Percentiles rank a stretch among this genome's conserved stretches.
phyloP scores from a whole-genome alignment of 2,329 filamentous ascomycete species.

The Phaeosphaeria sp. region DNA sequence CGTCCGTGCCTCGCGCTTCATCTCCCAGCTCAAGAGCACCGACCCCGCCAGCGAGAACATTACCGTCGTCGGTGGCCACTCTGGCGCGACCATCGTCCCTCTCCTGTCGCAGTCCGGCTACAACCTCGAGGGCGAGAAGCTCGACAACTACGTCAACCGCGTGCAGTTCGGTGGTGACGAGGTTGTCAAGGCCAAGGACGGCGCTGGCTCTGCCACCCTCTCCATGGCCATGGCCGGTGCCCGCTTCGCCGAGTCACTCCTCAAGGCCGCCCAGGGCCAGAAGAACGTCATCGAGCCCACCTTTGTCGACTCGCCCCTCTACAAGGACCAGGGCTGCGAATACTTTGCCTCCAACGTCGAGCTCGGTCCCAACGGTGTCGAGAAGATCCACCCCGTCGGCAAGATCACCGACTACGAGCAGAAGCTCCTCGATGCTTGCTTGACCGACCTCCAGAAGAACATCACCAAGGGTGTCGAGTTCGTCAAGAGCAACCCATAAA shows the following conservation, averaged over 20 bases:
- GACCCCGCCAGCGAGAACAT: conserved; percentile 94
- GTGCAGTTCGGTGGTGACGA: conserved; percentile 99
- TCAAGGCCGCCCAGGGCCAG: conserved; percentile 91
- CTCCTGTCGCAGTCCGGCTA: conserved; percentile 94
- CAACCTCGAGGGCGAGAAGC: conserved; percentile 79
- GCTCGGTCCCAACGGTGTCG: conserved; percentile 94
- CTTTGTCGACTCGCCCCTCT: conserved; percentile 95
- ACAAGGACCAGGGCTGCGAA: conserved; percentile 96
- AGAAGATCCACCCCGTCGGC: conserved; percentile 90
- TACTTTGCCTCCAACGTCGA: conserved; percentile 97
- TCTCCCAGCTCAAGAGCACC: conserved; percentile 89
- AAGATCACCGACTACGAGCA: conserved; percentile 85
- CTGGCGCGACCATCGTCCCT: conserved; percentile 96
- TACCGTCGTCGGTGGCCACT: conserved; percentile 96
- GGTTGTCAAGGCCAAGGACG: conserved; percentile 99
- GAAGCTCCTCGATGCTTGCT: conserved; percentile 84
- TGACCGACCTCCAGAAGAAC: conserved; percentile 88
- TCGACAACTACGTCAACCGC: conserved; percentile 82
- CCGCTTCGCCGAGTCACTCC: conserved; percentile 85
- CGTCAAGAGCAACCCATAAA: conserved; percentile 63
- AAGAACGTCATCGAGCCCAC: conserved; percentile 95
- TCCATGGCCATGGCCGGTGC: conserved; percentile 98
- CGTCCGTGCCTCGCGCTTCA: conserved; percentile 96
- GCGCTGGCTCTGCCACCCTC: conserved; percentile 93
- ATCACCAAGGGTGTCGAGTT: conserved; percentile 86